phyloP scores from a whole-genome alignment of 371 early-diverging fungal genomes.

The Mortierella sp. region DNA sequence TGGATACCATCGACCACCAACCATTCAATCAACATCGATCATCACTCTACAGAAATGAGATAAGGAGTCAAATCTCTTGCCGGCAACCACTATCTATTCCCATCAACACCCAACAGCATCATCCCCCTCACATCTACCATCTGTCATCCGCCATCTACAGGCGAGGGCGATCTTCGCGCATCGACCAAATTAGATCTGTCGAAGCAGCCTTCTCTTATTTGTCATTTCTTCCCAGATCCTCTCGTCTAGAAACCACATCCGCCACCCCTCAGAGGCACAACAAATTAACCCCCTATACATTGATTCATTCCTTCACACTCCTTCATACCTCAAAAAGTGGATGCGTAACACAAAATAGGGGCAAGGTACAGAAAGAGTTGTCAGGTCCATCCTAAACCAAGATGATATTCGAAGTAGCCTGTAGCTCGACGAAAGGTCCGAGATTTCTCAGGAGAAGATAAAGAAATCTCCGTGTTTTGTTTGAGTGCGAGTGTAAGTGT shows the following conservation, averaged over 20 bases:
- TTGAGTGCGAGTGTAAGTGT: too few relatives aligned
- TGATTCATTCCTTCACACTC: neutral
- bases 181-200: too few relatives aligned
- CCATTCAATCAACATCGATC: too few relatives aligned
- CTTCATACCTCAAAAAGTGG: neutral
- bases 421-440: too few relatives aligned
- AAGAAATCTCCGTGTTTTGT: constrained; percentile 1
- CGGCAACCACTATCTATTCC: neutral
- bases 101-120: too few relatives aligned
- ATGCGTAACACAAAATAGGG: neutral
- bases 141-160: neutral
- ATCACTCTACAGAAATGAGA: too few relatives aligned
- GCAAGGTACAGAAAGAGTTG: neutral
- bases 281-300: neutral
- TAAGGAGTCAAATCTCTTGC: neutral
- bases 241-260: too few relatives aligned
- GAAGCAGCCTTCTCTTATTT: too few relatives aligned
- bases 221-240: too few relatives aligned
- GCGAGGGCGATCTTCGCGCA: neutral
- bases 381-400: neutral
- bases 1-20: too few relatives aligned
- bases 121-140: neutral
- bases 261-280: too few relatives aligned
- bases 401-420: neutral
- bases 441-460: neutral